phyloP scores from a whole-genome alignment of 768 basidiomycete genomes.

The Pleurotus citrinopileatus region DNA sequence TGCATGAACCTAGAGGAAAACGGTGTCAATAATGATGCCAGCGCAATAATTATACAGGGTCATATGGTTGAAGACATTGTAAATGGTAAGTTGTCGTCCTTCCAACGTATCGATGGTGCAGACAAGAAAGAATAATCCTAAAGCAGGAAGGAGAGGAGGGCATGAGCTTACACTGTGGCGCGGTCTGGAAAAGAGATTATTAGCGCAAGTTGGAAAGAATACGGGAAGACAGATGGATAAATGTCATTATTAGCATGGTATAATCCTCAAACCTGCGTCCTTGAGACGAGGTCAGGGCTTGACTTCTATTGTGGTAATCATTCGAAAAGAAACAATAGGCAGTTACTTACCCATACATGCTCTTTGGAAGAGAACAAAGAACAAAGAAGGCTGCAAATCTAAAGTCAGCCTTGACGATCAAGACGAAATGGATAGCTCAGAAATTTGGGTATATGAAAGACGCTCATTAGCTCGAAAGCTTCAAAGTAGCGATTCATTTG shows the following conservation, averaged over 20 bases:
- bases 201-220: too few relatives aligned
- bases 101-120: conserved; percentile 12
- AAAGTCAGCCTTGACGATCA: not conserved
- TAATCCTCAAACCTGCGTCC: conserved; percentile 69
- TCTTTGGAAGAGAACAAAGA: too few relatives aligned
- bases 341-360: too few relatives aligned
- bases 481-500: conserved; percentile 88
- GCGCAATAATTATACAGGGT: conserved; percentile 15
- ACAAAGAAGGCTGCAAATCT: conserved; percentile 12
- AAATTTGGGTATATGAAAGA: conserved; percentile 89
- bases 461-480: conserved; percentile 65
- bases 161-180: conserved; percentile 12
- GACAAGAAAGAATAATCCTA: conserved; percentile 26
- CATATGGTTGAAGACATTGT: conserved; percentile 38
- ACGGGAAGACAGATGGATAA: too few relatives aligned
- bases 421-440: conserved; percentile 46
- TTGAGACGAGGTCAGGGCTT: conserved; percentile 82
- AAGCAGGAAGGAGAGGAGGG: conserved; percentile 9
- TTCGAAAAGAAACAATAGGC: conserved; percentile 18
- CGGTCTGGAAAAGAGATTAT: too few relatives aligned
- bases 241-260: conserved; percentile 90
- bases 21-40: conserved; percentile 10
- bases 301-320: conserved; percentile 86
- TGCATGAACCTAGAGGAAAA: not conserved
- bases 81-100: conserved; percentile 20